phyloP scores from a whole-genome alignment of 805 yeast species.

The Lachancea quebecensis region DNA sequence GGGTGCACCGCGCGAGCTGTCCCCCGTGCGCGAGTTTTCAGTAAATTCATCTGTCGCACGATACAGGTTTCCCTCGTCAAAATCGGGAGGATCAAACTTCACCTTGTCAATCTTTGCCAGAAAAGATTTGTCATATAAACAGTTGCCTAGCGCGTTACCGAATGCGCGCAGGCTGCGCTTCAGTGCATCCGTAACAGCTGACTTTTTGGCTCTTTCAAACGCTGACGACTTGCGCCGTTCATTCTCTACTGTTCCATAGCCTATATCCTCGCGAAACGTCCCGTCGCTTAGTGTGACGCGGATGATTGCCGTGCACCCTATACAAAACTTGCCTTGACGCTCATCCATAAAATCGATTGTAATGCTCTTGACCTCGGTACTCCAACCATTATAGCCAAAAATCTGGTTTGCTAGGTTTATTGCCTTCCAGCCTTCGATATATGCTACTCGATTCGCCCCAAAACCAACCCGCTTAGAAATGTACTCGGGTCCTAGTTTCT shows the following conservation, averaged over 20 bases:
- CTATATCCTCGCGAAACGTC: conserved; percentile 73
- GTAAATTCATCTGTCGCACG: conserved; percentile 32
- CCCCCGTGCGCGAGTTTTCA: conserved; percentile 23
- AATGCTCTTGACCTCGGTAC: conserved; percentile 57
- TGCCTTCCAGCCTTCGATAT: conserved; percentile 81
- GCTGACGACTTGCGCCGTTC: conserved; percentile 67
- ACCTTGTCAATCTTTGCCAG: conserved; percentile 39
- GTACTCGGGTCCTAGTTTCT: conserved; percentile 66
- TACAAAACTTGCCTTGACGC: conserved; percentile 46
- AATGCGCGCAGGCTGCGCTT: conserved; percentile 73
- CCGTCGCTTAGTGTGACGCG: conserved; percentile 72
- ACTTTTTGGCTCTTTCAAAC: conserved; percentile 77
- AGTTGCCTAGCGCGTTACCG: conserved; percentile 78
- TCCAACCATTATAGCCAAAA: conserved; percentile 82
- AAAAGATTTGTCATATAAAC: conserved; percentile 72
- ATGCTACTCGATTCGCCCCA: conserved; percentile 61
- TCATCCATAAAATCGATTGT: conserved; percentile 69
- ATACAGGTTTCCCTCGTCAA: conserved; percentile 37
- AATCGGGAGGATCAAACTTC: conserved; percentile 40
- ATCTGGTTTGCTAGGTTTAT: conserved; percentile 72
- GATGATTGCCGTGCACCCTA: conserved; percentile 69
- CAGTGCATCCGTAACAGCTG: conserved; percentile 77
- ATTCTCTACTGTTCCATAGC: conserved; percentile 77
- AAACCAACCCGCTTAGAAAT: conserved; percentile 72
- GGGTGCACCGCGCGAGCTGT: no score